Evolutionary conservation across 495 filamentous ascomycete genomes (phyloP).

Genomic region (Copromyces sp.): DNA sequence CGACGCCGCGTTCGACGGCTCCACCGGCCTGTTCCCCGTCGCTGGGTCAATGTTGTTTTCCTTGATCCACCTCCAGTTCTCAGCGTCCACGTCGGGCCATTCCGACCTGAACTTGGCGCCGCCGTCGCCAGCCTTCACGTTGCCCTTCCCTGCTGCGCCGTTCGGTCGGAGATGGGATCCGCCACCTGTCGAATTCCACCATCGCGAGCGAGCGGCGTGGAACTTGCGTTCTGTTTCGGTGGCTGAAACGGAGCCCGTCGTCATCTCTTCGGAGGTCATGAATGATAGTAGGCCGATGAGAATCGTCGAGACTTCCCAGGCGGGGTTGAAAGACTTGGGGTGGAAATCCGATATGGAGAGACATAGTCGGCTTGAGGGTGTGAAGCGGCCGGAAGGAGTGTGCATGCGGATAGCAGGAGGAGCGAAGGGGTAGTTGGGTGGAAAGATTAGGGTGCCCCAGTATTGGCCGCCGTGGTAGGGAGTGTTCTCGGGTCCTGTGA

Average conservation of each 20-base stretch:
- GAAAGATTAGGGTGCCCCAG: conserved; percentile 95
- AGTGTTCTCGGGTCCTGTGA: conserved; percentile 89
- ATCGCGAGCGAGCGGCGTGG: conserved; percentile 67
- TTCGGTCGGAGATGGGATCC: conserved; percentile 52
- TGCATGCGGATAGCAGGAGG: conserved; percentile 98
- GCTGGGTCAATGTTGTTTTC: conserved; percentile 69
- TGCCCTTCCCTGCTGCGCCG: conserved; percentile 33
- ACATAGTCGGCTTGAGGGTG: conserved; percentile 82
- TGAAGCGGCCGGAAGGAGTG: conserved; percentile 91
- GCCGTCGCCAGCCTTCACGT: conserved; percentile 25
- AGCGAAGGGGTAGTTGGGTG: conserved; percentile 91
- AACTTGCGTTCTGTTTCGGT: conserved; percentile 68
- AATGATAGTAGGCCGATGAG: conserved; percentile 89
- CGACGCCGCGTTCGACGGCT: conserved; percentile 35
- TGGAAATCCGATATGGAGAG: conserved; percentile 96
- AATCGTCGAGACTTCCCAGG: conserved; percentile 97
- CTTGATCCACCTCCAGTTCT: conserved; percentile 91
- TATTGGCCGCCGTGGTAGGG: conserved; percentile 94
- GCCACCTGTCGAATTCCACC: conserved; percentile 97
- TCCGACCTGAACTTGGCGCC: conserved; percentile 36
- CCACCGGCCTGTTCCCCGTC: conserved; percentile 53
- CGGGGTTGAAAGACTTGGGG: conserved; percentile 93
- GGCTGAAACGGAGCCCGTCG: conserved; percentile 80
- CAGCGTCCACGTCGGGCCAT: conserved; percentile 82
- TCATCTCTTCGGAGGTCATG: conserved; percentile 99